These are phyloP conservation scores for Viridothelium virens DNA, from an alignment of 495 filamentous ascomycete genomes.

Conservation along the genomic window DNA sequence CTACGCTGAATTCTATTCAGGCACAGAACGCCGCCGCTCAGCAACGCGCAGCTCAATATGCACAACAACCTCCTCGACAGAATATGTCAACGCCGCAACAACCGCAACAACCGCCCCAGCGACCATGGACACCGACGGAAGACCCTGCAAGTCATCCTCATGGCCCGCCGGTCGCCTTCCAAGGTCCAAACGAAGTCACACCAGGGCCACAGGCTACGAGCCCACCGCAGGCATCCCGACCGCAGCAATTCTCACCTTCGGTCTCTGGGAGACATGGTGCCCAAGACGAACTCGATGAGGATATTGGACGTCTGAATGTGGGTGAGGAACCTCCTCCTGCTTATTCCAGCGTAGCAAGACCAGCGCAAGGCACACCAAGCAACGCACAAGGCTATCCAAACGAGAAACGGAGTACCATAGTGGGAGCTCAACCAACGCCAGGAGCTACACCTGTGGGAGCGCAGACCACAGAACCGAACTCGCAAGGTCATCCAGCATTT, in stretches of 20 bases:
- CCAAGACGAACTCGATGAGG: constrained; percentile 67
- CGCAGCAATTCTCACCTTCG: constrained; percentile 25
- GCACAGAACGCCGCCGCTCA: constrained; percentile 76
- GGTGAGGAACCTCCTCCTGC: constrained; percentile 81
- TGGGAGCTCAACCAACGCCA: neutral
- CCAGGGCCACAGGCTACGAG: constrained; percentile 31
- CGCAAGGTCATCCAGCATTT: constrained; percentile 72
- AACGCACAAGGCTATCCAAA: constrained; percentile 59
- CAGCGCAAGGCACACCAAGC: constrained; percentile 30
- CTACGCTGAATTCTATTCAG: constrained; percentile 69
- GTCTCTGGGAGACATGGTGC: constrained; percentile 22
- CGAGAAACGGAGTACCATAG: constrained; percentile 52
- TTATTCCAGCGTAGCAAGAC: constrained; percentile 63
- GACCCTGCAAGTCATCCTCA: constrained; percentile 79
- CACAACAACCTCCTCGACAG: constrained; percentile 35
- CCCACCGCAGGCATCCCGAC: constrained; percentile 28
- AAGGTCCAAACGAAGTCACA: constrained; percentile 60
- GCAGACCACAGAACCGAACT: constrained; percentile 36
- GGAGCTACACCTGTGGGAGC: constrained; percentile 22
- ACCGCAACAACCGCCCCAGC: constrained; percentile 43
- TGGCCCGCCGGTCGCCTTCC: constrained; percentile 88
- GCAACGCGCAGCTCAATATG: constrained; percentile 68
- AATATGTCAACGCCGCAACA: constrained; percentile 32
- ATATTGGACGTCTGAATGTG: constrained; percentile 80
- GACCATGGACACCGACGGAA: constrained; percentile 96